Percentiles rank a stretch among this genome's conserved stretches.
Conservation (phyloP, 768 basidiomycete genomes). For the Termitomyces sp. region DNA sequence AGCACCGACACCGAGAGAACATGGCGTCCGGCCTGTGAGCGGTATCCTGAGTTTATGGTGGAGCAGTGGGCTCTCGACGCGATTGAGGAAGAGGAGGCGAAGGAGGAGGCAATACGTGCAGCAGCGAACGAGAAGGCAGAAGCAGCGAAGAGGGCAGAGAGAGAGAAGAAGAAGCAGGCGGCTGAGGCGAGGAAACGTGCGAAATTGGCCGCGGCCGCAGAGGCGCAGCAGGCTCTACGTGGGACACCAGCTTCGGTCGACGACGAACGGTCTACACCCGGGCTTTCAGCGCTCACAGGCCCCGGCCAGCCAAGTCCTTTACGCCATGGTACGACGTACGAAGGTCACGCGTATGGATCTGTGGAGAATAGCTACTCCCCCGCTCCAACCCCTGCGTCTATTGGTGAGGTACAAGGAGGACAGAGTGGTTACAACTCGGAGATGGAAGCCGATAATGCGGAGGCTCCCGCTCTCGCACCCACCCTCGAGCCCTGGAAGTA, state of each 20-base stretch:
- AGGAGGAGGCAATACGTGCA: conserved; percentile 34
- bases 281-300: background rate
- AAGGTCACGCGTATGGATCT: conserved; percentile 20
- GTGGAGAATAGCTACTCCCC: conserved; percentile 38
- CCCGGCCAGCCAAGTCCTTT: conserved; percentile 37
- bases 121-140: conserved; percentile 39
- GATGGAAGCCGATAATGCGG: conserved; percentile 25
- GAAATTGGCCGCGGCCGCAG: conserved; percentile 33
- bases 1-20: conserved; percentile 33
- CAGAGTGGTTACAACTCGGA: conserved; percentile 59
- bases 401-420: conserved; percentile 42
- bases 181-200: conserved; percentile 50
- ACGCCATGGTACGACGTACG: conserved; percentile 38
- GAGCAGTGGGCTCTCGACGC: conserved; percentile 80
- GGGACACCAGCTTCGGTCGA: conserved; percentile 13
- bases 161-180: conserved; percentile 46
- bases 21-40: conserved; percentile 81
- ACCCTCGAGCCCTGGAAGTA: background rate
- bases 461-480: background rate
- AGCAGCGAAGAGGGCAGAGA: conserved; percentile 48
- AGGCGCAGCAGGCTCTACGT: conserved; percentile 13
- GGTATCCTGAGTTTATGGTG: conserved; percentile 79
- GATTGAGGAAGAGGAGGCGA: conserved; percentile 71
- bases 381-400: conserved; percentile 48
- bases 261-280: conserved; percentile 18